These are phyloP conservation scores for Iris pallida DNA, from an alignment of 116 monocot species.

Conservation along the genomic window DNA sequence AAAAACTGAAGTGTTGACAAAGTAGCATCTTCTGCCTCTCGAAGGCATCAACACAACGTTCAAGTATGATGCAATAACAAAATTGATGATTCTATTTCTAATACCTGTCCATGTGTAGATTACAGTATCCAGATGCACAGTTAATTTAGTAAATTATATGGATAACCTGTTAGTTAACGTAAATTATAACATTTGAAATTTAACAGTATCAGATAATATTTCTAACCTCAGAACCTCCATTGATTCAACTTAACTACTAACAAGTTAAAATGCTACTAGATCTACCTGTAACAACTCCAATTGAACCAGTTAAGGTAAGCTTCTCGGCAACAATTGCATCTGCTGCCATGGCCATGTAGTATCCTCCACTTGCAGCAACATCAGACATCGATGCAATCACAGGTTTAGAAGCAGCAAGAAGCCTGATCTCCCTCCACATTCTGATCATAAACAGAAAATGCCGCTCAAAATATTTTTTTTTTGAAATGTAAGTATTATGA, in stretches of 20 bases:
- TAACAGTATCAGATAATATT: no score
- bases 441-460: constrained; percentile 23
- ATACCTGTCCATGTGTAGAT: no score
- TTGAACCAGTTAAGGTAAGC: constrained; percentile 90
- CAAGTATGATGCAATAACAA: no score
- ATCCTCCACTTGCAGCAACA: constrained; percentile 98
- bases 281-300: constrained; percentile 89
- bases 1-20: no score
- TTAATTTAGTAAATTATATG: no score
- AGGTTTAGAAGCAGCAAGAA: constrained; percentile 87
- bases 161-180: no score
- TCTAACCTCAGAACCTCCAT: constrained; percentile 2
- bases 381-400: constrained; percentile 97
- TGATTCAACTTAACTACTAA: background rate
- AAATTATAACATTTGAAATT: no score
- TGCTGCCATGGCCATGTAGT: constrained; percentile 98
- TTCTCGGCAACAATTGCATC: constrained; percentile 78
- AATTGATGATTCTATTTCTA: no score
- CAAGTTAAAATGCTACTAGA: constrained; percentile 2
- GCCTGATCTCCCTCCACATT: constrained; percentile 95
- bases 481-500: background rate
- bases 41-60: no score
- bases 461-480: background rate
- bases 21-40: no score
- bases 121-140: no score